Evolutionary conservation across 495 filamentous ascomycete species (phyloP).

Genomic region (Trichoderma erinaceum): DNA sequence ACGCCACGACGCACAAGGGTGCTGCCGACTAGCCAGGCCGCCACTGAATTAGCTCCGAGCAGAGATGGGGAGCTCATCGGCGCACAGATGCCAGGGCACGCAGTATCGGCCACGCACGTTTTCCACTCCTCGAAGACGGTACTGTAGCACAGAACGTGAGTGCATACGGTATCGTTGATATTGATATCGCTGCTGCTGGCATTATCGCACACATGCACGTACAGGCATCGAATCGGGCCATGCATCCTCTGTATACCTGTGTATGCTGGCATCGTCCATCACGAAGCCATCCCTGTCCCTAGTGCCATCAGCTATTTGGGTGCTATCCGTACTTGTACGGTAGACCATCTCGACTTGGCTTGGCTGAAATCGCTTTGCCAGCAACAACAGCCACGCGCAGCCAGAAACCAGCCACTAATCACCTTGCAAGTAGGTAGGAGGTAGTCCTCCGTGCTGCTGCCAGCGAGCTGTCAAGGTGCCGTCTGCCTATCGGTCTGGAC

Average conservation of each 20-base stretch:
- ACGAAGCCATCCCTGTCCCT: not conserved
- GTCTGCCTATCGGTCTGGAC: not conserved
- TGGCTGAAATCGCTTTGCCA: conserved; percentile 7
- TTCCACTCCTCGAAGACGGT: not conserved
- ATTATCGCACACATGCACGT: not conserved
- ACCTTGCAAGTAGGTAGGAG: not conserved
- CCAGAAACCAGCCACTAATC: not conserved
- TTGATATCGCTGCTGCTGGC: not conserved
- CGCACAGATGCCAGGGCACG: not conserved
- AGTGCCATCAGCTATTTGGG: not conserved
- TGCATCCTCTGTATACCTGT: not conserved
- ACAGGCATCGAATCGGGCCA: not conserved
- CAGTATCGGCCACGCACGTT: not conserved
- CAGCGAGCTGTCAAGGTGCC: too few relatives aligned
- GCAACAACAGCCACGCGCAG: not conserved
- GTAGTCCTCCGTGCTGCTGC: not conserved
- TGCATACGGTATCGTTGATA: not conserved
- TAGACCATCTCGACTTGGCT: conserved; percentile 1
- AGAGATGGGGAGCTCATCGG: not conserved
- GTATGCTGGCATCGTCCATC: not conserved
- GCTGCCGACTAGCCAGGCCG: conserved; percentile 7
- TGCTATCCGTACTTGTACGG: not conserved
- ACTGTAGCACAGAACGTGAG: not conserved
- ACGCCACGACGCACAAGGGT: conserved; percentile 5
- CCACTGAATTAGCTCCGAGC: conserved; percentile 7